These are phyloP conservation scores for Phtheirospermum japonicum DNA, from an alignment of 257 asterid species.

Conservation along the genomic window DNA sequence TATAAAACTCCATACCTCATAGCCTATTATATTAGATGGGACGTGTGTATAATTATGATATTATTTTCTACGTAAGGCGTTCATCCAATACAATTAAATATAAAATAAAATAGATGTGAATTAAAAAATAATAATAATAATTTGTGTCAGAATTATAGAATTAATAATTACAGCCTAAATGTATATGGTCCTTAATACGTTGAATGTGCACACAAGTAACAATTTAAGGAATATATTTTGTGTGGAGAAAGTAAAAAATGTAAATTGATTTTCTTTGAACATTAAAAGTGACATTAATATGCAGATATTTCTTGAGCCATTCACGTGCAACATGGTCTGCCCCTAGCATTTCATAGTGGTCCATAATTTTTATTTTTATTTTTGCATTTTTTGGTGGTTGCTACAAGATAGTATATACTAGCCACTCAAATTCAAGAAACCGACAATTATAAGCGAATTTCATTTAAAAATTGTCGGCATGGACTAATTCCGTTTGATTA, in stretches of 20 bases:
- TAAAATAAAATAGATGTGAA: no score
- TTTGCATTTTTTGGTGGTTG: constrained; percentile 19
- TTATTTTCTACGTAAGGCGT: neutral
- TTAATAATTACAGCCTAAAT: no score
- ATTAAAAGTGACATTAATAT: neutral
- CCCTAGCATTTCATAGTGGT: constrained; percentile 40
- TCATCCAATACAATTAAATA: no score
- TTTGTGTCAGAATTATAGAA: no score
- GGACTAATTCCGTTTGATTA: constrained; percentile 22
- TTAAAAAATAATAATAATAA: no score
- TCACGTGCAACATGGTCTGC: no score
- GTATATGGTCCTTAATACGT: no score
- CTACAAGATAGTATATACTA: constrained; percentile 22
- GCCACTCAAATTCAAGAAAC: constrained; percentile 26
- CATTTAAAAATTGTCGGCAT: constrained; percentile 34
- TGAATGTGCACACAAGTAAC: no score
- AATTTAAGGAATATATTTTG: no score
- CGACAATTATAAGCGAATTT: constrained; percentile 3
- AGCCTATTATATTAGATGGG: neutral
- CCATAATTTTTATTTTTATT: no score
- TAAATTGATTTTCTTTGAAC: no score
- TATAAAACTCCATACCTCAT: neutral
- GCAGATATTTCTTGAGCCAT: constrained; percentile 19
- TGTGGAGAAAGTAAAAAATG: no score
- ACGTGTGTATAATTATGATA: neutral